Base-by-base conservation (phyloP, 306 rosid genomes). In the Dryas drummondii region DNA sequence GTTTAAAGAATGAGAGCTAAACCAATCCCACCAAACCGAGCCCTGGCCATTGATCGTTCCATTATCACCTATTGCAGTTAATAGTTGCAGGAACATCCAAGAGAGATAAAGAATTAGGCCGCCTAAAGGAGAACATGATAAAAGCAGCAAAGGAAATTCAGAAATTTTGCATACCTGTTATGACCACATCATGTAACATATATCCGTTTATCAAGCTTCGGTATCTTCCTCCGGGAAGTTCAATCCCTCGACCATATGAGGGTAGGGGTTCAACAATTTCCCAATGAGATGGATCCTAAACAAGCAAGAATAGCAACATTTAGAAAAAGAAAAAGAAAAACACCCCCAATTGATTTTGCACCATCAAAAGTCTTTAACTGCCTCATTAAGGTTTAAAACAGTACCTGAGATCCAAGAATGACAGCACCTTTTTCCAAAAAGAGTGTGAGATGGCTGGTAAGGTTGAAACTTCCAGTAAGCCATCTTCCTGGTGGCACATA, bases 321-420 rank as follows among this genome's bases (percentile, higher is more conserved):
- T 47, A 5, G 52, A 49, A 22, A 15, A 59, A n/a, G 1, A n/a
- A 44, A 22, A 46, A 66, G 5, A 11, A 27, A 7, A 45, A 4
- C 42, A n/a, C 41, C 26, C 27, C 49, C 16, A 42, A 26, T 42
- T 47, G 9, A 56, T 32, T 6, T 22, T 9, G 46, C 17, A 66
- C 9, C 5, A 40, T 44, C 13, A 47, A 10, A 62, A 68, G 49
- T 16, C 17, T 12, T 50, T 41, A 57, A 46, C 22, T 1, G 57
- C 41, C 57, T 72, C 57, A 9, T 46, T 14, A 19, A 69, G 52
- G 71, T 62, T 79, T 74, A 62, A 66, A 49, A 72, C 59, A 72
- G 60, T 89, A 96, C 99, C 99, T 92, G 98, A 74, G 99, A 87
- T 86, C 91, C 99, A 84, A 96, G 88, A 76, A 96, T 86, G 67